Evolutionary conservation across 345 rosid species (phyloP).

Genomic region (Aquilaria yunnanensis): DNA sequence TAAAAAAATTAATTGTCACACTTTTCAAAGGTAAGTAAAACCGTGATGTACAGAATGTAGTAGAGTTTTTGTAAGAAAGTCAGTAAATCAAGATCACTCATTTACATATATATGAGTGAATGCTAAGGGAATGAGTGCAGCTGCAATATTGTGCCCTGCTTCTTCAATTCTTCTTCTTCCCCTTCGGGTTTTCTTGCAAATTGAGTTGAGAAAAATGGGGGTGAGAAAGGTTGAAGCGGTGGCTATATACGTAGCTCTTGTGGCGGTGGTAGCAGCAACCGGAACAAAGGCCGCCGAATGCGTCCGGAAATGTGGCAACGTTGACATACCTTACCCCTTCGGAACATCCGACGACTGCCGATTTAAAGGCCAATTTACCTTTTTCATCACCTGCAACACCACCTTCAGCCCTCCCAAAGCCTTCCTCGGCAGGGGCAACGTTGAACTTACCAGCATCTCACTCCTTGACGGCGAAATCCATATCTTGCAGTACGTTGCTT

Average conservation of each 20-base stretch:
- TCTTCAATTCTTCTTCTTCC: too few species aligned
- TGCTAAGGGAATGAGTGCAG: too few species aligned
- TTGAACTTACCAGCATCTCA: not conserved
- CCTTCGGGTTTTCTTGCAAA: too few species aligned
- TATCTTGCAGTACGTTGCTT: constrained; percentile 9
- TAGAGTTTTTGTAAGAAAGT: too few species aligned
- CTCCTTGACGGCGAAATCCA: not conserved
- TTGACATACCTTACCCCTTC: constrained; percentile 24
- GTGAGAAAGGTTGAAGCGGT: not conserved
- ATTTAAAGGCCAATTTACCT: not conserved
- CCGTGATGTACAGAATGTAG: too few species aligned
- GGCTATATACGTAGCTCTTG: not conserved
- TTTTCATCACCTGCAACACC: constrained; percentile 20
- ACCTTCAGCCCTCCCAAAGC: constrained; percentile 6
- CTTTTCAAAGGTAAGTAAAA: too few species aligned
- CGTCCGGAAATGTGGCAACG: constrained; percentile 15
- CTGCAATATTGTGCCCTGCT: too few species aligned
- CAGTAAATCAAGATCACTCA: too few species aligned
- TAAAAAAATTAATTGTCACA: too few species aligned
- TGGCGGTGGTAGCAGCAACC: constrained; percentile 1
- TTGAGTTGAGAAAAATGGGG: too few species aligned
- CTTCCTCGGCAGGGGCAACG: not conserved
- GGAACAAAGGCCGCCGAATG: not conserved
- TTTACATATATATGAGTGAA: too few species aligned
- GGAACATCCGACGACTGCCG: constrained; percentile 16